A percentile compares a stretch with the other conserved stretches of the same genome.
Evolutionary conservation across 495 filamentous ascomycete genomes (phyloP).

Genomic region (Penicillium roqueforti): DNA sequence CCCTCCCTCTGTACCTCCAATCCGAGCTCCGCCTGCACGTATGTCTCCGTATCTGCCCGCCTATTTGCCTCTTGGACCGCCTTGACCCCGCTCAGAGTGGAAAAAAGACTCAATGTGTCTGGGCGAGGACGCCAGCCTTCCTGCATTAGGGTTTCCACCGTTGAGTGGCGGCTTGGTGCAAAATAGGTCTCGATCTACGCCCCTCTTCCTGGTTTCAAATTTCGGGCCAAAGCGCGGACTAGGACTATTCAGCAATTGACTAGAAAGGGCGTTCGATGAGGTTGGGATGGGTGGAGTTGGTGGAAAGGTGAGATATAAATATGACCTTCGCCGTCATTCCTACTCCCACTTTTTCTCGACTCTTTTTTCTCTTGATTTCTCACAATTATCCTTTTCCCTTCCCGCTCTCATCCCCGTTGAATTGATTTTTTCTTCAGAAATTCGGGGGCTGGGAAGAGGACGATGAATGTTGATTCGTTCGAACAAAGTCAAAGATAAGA

Average conservation of each 20-base stretch:
- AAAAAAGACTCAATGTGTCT: slow-evolving; percentile 33
- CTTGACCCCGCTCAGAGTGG: slow-evolving; percentile 50
- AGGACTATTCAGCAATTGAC: slow-evolving; percentile 4
- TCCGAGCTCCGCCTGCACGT: slow-evolving; percentile 37
- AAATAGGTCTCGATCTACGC: slow-evolving; percentile 27
- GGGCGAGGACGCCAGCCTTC: slow-evolving; percentile 32
- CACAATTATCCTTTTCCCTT: slow-evolving; percentile 3
- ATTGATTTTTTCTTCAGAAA: slow-evolving; percentile 13
- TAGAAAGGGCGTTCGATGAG: slow-evolving; percentile 5
- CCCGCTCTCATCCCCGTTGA: slow-evolving; percentile 1
- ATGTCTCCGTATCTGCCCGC: slow-evolving; percentile 33
- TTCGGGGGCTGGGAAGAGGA: slow-evolving; percentile 39
- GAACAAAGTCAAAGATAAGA: slow-evolving; percentile 8
- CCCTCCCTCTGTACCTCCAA: slow-evolving; percentile 43
- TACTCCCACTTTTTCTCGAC: slow-evolving; percentile 2
- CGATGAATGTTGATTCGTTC: slow-evolving; percentile 19
- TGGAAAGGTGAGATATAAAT: slow-evolving; percentile 22
- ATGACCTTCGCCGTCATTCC: slow-evolving; percentile 14
- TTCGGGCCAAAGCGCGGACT: slow-evolving; percentile 16
- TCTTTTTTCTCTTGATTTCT: slow-evolving; percentile 5
- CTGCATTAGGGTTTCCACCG: slow-evolving; percentile 35
- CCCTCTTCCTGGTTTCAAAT: slow-evolving; percentile 13
- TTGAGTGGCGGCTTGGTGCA: slow-evolving; percentile 27
- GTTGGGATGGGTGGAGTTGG: slow-evolving; percentile 11
- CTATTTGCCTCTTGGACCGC: slow-evolving; percentile 44